Conservation (phyloP, 2,329 filamentous ascomycete genomes). For the Exophiala sp. region DNA sequence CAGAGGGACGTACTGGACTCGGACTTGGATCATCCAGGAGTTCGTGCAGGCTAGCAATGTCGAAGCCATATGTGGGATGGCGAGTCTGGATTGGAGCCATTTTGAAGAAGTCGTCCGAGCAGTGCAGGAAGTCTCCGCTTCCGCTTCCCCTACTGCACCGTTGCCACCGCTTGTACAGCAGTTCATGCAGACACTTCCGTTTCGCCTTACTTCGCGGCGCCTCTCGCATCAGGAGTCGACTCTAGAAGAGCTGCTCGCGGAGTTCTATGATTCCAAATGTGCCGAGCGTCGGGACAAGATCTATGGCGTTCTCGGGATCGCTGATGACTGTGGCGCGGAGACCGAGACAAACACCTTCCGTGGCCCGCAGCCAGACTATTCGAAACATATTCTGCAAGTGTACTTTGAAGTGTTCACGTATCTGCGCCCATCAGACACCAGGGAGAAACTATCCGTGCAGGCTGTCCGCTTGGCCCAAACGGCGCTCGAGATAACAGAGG, state of each 20-base stretch:
- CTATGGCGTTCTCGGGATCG: constrained; percentile 27
- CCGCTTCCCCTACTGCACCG: background rate
- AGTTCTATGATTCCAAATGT: constrained; percentile 27
- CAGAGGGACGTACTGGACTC: constrained; percentile 26
- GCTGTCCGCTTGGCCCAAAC: constrained; percentile 10
- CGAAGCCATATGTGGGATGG: constrained; percentile 30
- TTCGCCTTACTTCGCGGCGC: constrained; percentile 21
- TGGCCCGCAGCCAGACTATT: constrained; percentile 23
- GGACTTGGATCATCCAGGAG: constrained; percentile 30
- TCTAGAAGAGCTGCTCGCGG: constrained; percentile 22
- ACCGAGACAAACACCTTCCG: background rate
- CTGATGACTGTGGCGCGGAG: constrained; percentile 21
- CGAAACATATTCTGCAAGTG: constrained; percentile 24
- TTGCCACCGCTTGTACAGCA: constrained; percentile 7
- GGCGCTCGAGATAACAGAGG: constrained; percentile 8
- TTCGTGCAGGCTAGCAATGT: constrained; percentile 25
- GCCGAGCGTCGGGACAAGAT: constrained; percentile 27
- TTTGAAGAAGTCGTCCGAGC: constrained; percentile 37
- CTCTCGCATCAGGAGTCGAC: constrained; percentile 16
- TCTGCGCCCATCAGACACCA: constrained; percentile 1
- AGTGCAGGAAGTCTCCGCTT: constrained; percentile 1
- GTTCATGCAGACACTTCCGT: constrained; percentile 23
- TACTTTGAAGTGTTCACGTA: constrained; percentile 23
- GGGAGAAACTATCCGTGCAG: constrained; percentile 2
- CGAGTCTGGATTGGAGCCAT: constrained; percentile 39